Percentiles rank a stretch among this genome's conserved stretches.
Evolutionary conservation across 2,329 filamentous ascomycete genomes (phyloP).

Genomic region (Arthrobotrys sphaeroides): DNA sequence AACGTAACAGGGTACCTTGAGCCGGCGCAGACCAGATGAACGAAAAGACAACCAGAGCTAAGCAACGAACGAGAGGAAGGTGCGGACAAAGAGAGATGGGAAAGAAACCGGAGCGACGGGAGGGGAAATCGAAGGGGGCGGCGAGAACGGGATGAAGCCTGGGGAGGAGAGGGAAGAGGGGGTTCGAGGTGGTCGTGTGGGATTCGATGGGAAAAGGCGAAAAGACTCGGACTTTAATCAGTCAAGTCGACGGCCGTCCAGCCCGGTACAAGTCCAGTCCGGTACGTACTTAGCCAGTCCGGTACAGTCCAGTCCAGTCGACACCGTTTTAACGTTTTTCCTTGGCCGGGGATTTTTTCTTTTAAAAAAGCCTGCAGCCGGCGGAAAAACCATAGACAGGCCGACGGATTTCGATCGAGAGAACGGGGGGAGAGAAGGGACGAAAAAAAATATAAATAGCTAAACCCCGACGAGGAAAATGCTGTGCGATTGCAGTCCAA

Average conservation of each 20-base stretch:
- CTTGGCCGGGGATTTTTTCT: conserved; percentile 38
- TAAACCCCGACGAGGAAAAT: not conserved
- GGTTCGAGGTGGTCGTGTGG: conserved; percentile 10
- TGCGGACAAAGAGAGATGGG: not conserved
- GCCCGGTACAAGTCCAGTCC: too few species aligned
- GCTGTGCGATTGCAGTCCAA: not conserved
- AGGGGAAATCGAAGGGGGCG: not conserved
- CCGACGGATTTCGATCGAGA: not conserved
- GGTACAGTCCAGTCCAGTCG: not conserved
- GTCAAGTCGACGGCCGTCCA: not conserved
- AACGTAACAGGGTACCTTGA: conserved; percentile 2
- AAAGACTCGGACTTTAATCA: conserved; percentile 7
- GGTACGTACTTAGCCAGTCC: too few species aligned
- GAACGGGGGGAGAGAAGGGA: not conserved
- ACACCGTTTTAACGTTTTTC: conserved; percentile 44
- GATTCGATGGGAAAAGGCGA: conserved; percentile 5
- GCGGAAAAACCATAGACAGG: conserved; percentile 6
- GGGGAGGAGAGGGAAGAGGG: conserved; percentile 4
- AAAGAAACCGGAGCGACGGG: not conserved
- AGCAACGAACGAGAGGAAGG: conserved; percentile 2
- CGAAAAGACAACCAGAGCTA: conserved; percentile 17
- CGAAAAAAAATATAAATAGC: not conserved
- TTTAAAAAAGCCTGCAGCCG: not conserved
- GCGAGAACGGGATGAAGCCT: not conserved
- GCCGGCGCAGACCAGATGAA: conserved; percentile 3